Evolutionary conservation across 2,329 filamentous ascomycete genomes (phyloP).

Genomic region (Scedosporium aurantiacum): DNA sequence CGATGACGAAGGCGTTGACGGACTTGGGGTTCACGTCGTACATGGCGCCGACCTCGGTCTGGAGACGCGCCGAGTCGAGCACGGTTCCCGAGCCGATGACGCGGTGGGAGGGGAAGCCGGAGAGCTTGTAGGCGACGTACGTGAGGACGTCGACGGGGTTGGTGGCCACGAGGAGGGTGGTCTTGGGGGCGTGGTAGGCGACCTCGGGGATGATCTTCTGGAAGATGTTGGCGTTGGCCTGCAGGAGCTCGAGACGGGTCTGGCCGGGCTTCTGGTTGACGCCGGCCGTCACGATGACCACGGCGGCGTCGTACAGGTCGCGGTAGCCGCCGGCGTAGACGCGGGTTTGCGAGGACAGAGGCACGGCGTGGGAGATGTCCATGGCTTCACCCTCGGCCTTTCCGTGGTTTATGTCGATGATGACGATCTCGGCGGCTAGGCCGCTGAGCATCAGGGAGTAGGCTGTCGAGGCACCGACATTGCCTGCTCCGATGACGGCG

Average conservation of each 20-base stretch:
- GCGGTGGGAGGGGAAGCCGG: slow-evolving; percentile 18
- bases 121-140: slow-evolving; percentile 16
- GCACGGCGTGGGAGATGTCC: slow-evolving; percentile 19
- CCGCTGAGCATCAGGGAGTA: slow-evolving; percentile 19
- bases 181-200: slow-evolving; percentile 16
- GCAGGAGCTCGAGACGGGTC: slow-evolving; percentile 19
- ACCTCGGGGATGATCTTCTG: slow-evolving; percentile 17
- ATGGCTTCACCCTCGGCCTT: slow-evolving; percentile 19
- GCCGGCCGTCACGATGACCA: slow-evolving; percentile 22
- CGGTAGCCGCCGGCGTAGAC: slow-evolving; percentile 17
- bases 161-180: slow-evolving; percentile 20
- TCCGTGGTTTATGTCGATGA: slow-evolving; percentile 19
- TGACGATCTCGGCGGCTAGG: slow-evolving; percentile 19
- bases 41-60: slow-evolving; percentile 15
- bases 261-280: slow-evolving; percentile 22
- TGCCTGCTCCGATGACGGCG: slow-evolving; percentile 13
- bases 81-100: slow-evolving; percentile 21
- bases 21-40: slow-evolving; percentile 18
- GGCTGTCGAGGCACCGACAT: slow-evolving; percentile 20
- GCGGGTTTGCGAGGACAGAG: slow-evolving; percentile 16
- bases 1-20: slow-evolving; percentile 20
- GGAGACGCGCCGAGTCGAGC: slow-evolving; percentile 20
- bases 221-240: slow-evolving; percentile 20
- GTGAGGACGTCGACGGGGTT: slow-evolving; percentile 22
- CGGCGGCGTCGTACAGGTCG: slow-evolving; percentile 17